Percentiles rank a stretch among this genome's conserved stretches.
Evolutionary conservation across 768 basidiomycete genomes (phyloP).

Genomic region (Collybia mongolica): DNA sequence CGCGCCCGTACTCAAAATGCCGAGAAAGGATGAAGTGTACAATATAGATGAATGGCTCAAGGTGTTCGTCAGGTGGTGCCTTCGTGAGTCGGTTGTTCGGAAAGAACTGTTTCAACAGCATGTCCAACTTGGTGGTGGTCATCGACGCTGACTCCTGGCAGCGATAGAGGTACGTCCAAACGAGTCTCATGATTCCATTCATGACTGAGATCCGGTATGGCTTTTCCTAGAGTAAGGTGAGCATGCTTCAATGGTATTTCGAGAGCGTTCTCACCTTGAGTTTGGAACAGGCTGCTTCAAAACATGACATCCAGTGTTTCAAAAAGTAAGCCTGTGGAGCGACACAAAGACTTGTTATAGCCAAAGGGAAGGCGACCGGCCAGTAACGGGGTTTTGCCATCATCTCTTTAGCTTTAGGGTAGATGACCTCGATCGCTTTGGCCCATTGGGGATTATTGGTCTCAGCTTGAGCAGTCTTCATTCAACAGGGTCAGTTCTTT

Average conservation of each 20-base stretch:
- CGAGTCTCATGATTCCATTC: conserved; percentile 78
- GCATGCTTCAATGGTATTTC: not conserved
- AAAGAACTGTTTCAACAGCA: conserved; percentile 73
- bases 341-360: conserved; percentile 81
- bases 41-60: conserved; percentile 76
- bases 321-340: conserved; percentile 84
- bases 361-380: conserved; percentile 82
- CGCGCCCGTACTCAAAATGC: conserved; percentile 82
- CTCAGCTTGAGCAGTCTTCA: conserved; percentile 89
- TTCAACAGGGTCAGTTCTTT: conserved; percentile 3
- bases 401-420: conserved; percentile 82
- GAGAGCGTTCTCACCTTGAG: conserved; percentile 58
- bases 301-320: conserved; percentile 74
- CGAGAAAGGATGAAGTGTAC: conserved; percentile 82
- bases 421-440: conserved; percentile 83
- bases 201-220: conserved; percentile 65
- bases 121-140: conserved; percentile 77
- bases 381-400: conserved; percentile 89
- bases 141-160: conserved; percentile 84
- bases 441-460: conserved; percentile 96
- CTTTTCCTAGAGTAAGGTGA: conserved; percentile 63
- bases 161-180: conserved; percentile 96
- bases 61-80: conserved; percentile 69
- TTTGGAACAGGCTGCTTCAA: conserved; percentile 72
- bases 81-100: conserved; percentile 63